Percentiles rank a stretch among this genome's conserved stretches.
phyloP scores from a whole-genome alignment of 805 yeast genomes.

The Priceomyces melissophilus region DNA sequence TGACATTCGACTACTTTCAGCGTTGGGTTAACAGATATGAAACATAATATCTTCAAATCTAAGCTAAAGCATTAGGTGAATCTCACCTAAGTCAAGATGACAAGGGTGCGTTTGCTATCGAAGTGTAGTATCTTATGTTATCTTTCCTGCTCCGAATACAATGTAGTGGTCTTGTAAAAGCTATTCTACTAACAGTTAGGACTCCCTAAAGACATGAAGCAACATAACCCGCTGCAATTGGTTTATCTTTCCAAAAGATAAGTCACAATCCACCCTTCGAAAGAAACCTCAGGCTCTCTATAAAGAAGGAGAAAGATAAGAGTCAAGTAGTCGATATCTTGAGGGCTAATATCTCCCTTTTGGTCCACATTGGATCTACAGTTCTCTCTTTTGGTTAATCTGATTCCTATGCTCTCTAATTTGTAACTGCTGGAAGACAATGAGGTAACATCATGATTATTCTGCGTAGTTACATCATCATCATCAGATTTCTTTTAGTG shows the following conservation, averaged over 20 bases:
- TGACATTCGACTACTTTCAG: conserved; percentile 12
- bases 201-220: conserved; percentile 78
- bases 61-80: no score
- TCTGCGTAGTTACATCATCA: conserved; percentile 20
- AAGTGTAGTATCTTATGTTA: no score
- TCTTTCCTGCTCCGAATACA: no score
- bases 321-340: conserved; percentile 42
- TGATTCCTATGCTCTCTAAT: not conserved
- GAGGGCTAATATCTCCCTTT: conserved; percentile 29
- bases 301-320: conserved; percentile 57
- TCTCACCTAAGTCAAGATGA: no score
- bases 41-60: no score
- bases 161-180: conserved; percentile 41
- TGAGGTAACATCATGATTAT: conserved; percentile 10
- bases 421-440: not conserved
- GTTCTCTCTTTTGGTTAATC: not conserved
- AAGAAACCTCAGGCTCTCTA: conserved; percentile 65
- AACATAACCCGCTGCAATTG: conserved; percentile 52
- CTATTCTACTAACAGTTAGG: conserved; percentile 58
- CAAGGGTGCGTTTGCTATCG: no score
- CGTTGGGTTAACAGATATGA: conserved; percentile 43
- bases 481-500: conserved; percentile 25
- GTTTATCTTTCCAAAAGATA: conserved; percentile 51
- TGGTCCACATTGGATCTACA: not conserved
- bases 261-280: conserved; percentile 72